These are phyloP conservation scores for Antitrichia curtipendula DNA, from an alignment of 225 moss, liverwort and hornwort genomes.

Conservation along the genomic window DNA sequence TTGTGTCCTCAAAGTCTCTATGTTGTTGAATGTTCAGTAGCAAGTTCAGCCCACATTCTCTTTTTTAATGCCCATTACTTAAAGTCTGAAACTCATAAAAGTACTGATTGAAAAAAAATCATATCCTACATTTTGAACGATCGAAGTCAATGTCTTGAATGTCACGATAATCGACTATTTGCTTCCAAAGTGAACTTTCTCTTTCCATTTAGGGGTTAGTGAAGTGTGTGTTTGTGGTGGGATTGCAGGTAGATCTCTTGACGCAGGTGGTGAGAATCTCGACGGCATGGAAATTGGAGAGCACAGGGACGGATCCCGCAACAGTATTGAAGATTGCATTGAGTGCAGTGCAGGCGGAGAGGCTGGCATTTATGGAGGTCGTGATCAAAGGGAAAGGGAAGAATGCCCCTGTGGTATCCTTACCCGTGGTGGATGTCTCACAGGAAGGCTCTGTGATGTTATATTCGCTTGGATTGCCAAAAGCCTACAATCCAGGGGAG, in stretches of 20 bases:
- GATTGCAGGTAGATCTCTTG: conserved; percentile 58
- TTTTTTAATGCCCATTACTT: neutral
- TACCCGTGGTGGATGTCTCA: conserved; percentile 20
- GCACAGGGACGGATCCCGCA: conserved; percentile 43
- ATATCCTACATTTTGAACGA: neutral
- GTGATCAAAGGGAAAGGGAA: conserved; percentile 58
- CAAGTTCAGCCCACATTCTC: neutral
- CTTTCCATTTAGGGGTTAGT: neutral
- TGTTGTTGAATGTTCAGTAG: neutral
- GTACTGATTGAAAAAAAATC: neutral
- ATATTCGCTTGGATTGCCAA: conserved; percentile 51
- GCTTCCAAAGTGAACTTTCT: neutral
- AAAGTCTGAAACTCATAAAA: neutral
- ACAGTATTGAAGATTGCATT: conserved; percentile 48
- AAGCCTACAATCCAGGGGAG: conserved; percentile 41
- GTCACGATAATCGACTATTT: neutral
- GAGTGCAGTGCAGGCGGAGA: conserved; percentile 36
- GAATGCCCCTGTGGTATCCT: conserved; percentile 2
- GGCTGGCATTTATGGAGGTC: conserved; percentile 59
- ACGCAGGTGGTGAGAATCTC: conserved; percentile 61
- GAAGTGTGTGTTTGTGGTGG: neutral
- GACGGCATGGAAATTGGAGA: conserved; percentile 55
- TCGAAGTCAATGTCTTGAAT: neutral
- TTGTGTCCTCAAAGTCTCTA: neutral
- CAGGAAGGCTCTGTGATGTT: conserved; percentile 22